Evolutionary conservation across 257 asterid genomes (phyloP).

Genomic region (Fraxinus americana): DNA sequence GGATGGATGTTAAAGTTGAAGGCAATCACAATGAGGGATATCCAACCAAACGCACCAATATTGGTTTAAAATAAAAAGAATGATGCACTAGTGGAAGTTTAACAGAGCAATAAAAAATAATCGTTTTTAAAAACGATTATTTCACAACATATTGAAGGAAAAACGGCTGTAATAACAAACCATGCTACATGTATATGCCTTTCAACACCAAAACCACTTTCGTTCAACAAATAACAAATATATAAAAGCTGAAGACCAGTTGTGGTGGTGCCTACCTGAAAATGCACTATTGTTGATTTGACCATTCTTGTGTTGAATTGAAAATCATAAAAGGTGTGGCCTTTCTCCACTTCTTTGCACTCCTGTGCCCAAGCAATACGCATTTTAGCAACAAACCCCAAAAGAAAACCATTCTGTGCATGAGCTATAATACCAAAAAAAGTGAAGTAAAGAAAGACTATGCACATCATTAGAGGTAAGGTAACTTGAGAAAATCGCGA

Average conservation of each 20-base stretch:
- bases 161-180: not conserved
- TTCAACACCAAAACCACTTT: not conserved
- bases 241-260: conserved; percentile 18
- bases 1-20: not conserved
- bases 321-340: conserved; percentile 71
- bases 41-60: conserved; percentile 8
- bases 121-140: not conserved
- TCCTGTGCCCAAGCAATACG: conserved; percentile 43
- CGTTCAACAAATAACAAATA: not conserved
- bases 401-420: not conserved
- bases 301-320: conserved; percentile 91
- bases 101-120: not conserved
- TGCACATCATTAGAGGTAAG: not conserved
- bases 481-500: not conserved
- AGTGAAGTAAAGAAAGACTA: not conserved
- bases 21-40: not conserved
- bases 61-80: not conserved
- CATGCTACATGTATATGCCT: not conserved
- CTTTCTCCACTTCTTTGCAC: conserved; percentile 77
- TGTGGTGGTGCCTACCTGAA: conserved; percentile 67
- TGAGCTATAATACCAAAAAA: not conserved
- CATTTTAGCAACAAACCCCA: conserved; percentile 22
- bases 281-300: conserved; percentile 90
- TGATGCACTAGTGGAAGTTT: not conserved
- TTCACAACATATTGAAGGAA: not conserved